phyloP scores from a whole-genome alignment of 768 basidiomycete species.

The Paxillus involutus region DNA sequence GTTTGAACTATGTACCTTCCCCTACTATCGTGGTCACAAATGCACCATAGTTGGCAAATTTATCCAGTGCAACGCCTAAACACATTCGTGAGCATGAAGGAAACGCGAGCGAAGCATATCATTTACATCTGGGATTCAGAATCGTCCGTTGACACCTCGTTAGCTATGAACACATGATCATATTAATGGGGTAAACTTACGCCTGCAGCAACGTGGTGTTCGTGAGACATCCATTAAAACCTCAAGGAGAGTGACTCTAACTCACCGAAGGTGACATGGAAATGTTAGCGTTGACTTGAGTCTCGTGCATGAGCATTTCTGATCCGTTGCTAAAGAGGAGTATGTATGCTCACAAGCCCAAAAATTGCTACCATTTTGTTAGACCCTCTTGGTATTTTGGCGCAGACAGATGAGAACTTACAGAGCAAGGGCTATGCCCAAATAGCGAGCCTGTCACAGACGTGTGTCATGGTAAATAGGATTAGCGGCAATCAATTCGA shows the following conservation, averaged over 20 bases:
- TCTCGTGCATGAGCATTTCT: background rate
- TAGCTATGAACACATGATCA: background rate
- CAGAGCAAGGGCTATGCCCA: slow-evolving; percentile 17
- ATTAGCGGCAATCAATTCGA: background rate
- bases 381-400: background rate
- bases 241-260: background rate
- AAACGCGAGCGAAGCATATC: background rate
- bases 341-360: slow-evolving; percentile 11
- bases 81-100: background rate
- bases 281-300: slow-evolving; percentile 18
- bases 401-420: slow-evolving; percentile 1
- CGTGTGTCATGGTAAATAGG: background rate
- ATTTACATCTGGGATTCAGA: slow-evolving; percentile 10
- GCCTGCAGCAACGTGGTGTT: background rate
- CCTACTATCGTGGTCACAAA: slow-evolving; percentile 10
- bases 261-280: slow-evolving; percentile 14
- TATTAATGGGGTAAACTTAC: slow-evolving; percentile 2
- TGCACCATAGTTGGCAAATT: slow-evolving; percentile 12
- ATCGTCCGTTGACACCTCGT: background rate
- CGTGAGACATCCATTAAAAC: background rate
- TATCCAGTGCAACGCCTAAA: slow-evolving; percentile 9
- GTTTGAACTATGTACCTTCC: slow-evolving; percentile 7
- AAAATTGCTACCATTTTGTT: slow-evolving; percentile 7
- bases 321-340: background rate
- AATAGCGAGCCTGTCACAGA: slow-evolving; percentile 15